Base-by-base conservation (phyloP, 2,329 filamentous ascomycete species). In the Fusarium zealandicum region DNA sequence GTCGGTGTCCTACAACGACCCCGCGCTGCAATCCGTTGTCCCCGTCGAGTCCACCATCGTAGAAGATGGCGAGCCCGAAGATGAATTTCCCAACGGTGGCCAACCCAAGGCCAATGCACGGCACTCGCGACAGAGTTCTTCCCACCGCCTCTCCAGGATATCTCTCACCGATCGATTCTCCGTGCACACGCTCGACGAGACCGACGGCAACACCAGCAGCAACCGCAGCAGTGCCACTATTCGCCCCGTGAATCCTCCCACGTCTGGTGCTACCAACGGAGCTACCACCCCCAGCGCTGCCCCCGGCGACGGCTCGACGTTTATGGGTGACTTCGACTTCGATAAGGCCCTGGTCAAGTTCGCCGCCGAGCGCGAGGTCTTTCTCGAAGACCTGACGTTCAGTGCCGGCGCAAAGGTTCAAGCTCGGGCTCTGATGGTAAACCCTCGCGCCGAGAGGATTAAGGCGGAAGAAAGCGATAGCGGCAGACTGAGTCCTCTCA, bases 261-360 rank as follows among this genome's bases (percentile, higher is more conserved):
- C 61, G 38, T 71, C 71, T 44, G 69, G 66, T 27, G 51, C 58
- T 39, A 63, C 64, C 22, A 65, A 59, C 44, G 64, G 62, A 41
- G 18, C 49, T 32, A 54, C 49, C 33, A 54, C 49, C 33, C 60
- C 69, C 39, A 57, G 59, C 33, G 66, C 65, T 22, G 54, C 49
- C 32, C 59, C 67, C 31, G 71, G 71, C 35, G 71, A 72, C 17
- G 73, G 74, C 32, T 65, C 70, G 36, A 61, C 65, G 31, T 65
- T 78, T 28, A 74, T 82, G 58, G 76, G 75, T 52, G 92, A 96
- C 70, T 92, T 90, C 69, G 95, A 98, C 73, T 99, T 99, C 69
- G 95, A 98, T 71, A 88, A 90, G 69, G 93, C 95, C 20, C 81
- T 99, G 64, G 79, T 92, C 68, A 98, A 97, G 76, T 99, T 99